Evolutionary conservation across 257 asterid species (phyloP).

Genomic region (Thymus quinquecostatus): DNA sequence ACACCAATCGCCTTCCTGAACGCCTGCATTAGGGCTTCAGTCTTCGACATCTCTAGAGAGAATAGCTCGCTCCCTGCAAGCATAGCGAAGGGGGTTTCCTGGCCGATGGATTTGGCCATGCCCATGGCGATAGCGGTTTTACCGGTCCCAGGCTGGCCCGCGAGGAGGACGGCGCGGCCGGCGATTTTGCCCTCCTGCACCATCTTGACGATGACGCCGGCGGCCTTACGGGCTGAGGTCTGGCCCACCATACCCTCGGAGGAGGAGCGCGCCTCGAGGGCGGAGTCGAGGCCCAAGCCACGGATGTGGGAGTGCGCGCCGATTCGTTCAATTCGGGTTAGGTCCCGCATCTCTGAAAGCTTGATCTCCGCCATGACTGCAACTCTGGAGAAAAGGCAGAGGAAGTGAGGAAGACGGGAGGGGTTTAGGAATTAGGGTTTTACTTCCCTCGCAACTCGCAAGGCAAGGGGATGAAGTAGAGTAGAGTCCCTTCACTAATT

Average conservation of each 20-base stretch:
- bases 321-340: constrained; percentile 78
- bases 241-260: constrained; percentile 97
- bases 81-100: constrained; percentile 90
- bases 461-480: too few species aligned
- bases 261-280: constrained; percentile 69
- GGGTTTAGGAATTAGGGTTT: constrained; percentile 23
- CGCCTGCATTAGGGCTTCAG: constrained; percentile 93
- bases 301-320: constrained; percentile 94
- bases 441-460: too few species aligned
- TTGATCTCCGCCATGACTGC: constrained; percentile 72
- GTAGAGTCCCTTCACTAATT: too few species aligned
- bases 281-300: constrained; percentile 81
- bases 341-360: constrained; percentile 81
- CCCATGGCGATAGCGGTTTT: constrained; percentile 95
- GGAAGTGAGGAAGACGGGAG: background rate
- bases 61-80: constrained; percentile 90
- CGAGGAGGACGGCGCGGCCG: constrained; percentile 77
- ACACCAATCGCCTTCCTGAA: constrained; percentile 87
- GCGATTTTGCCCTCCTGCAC: constrained; percentile 83
- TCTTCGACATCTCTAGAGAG: constrained; percentile 89
- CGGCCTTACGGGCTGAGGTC: constrained; percentile 75
- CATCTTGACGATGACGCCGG: constrained; percentile 83
- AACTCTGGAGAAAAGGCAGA: background rate
- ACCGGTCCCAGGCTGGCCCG: constrained; percentile 87
- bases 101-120: constrained; percentile 86